These are phyloP conservation scores for Coemansia sp. DNA, from an alignment of 192 early-diverging fungal species.

Conservation along the genomic window DNA sequence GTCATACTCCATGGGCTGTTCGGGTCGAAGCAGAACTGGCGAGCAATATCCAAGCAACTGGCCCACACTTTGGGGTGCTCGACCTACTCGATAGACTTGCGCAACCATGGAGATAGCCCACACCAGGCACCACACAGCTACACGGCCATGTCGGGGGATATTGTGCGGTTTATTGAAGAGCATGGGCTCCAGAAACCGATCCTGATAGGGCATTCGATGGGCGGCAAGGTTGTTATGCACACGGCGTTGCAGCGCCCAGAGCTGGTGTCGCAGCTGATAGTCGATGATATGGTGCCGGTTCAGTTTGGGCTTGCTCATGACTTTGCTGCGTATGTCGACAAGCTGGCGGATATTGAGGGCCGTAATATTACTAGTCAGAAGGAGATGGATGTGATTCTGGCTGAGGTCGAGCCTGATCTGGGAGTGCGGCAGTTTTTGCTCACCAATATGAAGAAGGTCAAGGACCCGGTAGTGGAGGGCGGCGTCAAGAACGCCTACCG, in stretches of 20 bases:
- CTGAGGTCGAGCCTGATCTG: constrained; percentile 47
- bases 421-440: constrained; percentile 75
- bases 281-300: constrained; percentile 68
- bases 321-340: constrained; percentile 54
- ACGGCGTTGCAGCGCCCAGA: constrained; percentile 54
- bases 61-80: constrained; percentile 54
- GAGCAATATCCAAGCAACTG: constrained; percentile 71
- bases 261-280: constrained; percentile 53
- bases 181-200: constrained; percentile 52
- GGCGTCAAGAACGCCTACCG: constrained; percentile 39
- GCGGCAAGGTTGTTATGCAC: constrained; percentile 70
- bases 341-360: constrained; percentile 55
- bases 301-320: constrained; percentile 45
- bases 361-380: constrained; percentile 49
- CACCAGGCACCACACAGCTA: constrained; percentile 63
- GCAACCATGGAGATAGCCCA: constrained; percentile 91
- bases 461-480: too few species aligned
- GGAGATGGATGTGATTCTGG: constrained; percentile 57
- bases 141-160: constrained; percentile 72
- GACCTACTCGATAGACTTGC: constrained; percentile 74
- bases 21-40: constrained; percentile 94
- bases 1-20: constrained; percentile 88
- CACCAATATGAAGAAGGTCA: constrained; percentile 76
- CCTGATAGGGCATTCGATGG: constrained; percentile 90
- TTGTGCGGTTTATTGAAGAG: constrained; percentile 60